Percentiles rank a stretch among this genome's conserved stretches.
Conservation (phyloP, 768 basidiomycete genomes). For the Naganishia friedmannii region DNA sequence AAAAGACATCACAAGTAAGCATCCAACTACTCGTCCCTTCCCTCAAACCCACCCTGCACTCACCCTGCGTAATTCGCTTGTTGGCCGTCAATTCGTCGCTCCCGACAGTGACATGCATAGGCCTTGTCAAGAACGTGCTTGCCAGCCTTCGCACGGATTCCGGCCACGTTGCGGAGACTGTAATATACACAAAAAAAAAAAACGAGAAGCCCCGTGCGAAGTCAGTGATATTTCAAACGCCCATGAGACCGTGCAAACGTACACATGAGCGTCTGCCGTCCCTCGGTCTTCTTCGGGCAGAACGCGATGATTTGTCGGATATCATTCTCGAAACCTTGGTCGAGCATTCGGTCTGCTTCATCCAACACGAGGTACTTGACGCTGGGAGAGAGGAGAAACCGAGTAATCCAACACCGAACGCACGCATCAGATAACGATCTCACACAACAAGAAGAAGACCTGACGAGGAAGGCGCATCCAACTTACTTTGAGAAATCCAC, state of each 20-base stretch:
- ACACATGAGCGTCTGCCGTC: slow-evolving; percentile 93
- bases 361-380: slow-evolving; percentile 91
- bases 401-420: neutral
- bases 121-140: slow-evolving; percentile 75
- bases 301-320: slow-evolving; percentile 81
- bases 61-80: slow-evolving; percentile 78
- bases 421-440: neutral
- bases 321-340: slow-evolving; percentile 98
- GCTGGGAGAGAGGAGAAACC: slow-evolving; percentile 57
- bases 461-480: neutral
- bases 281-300: slow-evolving; percentile 58
- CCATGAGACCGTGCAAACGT: slow-evolving; percentile 49
- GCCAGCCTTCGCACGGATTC: slow-evolving; percentile 87
- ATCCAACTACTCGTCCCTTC: neutral
- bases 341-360: slow-evolving; percentile 97
- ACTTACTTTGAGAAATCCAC: slow-evolving; percentile 75
- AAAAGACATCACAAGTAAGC: neutral
- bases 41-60: slow-evolving; percentile 15
- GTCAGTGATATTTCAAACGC: too few relatives aligned
- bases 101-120: slow-evolving; percentile 88
- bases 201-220: too few relatives aligned
- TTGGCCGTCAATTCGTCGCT: slow-evolving; percentile 93
- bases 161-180: slow-evolving; percentile 98
- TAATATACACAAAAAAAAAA: too few relatives aligned
- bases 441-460: neutral